Conservation (phyloP, 352 stramenopile genomes). For the Phytophthora syringae region DNA sequence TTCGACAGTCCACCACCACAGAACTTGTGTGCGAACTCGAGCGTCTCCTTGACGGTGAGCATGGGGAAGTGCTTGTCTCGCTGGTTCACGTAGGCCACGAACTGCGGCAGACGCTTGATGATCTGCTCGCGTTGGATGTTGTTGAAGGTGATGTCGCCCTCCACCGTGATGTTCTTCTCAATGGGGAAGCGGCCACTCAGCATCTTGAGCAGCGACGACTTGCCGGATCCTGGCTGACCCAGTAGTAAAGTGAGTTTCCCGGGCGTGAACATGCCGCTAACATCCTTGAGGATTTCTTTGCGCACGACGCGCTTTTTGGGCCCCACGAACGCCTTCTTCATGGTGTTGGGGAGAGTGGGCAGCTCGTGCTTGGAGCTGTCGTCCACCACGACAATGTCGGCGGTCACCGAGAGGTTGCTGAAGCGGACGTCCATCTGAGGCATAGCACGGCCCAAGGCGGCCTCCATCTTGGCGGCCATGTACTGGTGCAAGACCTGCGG, state of each 20-base stretch:
- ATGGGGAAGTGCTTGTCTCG: conserved; percentile 57
- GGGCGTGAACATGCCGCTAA: conserved; percentile 39
- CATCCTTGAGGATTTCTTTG: conserved; percentile 46
- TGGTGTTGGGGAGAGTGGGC: conserved; percentile 36
- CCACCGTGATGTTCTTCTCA: neutral
- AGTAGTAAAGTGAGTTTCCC: conserved; percentile 42
- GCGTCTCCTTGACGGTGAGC: conserved; percentile 62
- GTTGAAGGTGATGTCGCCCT: neutral
- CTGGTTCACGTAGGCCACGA: conserved; percentile 58
- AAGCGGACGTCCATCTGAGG: no score
- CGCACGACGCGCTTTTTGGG: conserved; percentile 37
- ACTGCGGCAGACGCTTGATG: conserved; percentile 44
- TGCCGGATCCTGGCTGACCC: conserved; percentile 33
- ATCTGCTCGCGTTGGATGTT: conserved; percentile 26
- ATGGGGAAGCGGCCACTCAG: conserved; percentile 14
- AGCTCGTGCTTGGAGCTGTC: conserved; percentile 33
- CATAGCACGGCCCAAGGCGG: no score
- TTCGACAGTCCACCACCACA: conserved; percentile 32
- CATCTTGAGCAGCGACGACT: conserved; percentile 46
- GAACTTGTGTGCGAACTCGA: conserved; percentile 54
- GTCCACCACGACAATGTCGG: conserved; percentile 36
- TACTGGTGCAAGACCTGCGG: no score
- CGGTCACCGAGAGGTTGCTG: no score
- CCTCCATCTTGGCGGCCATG: no score
- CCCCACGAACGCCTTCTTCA: conserved; percentile 38